Conservation (phyloP, 176 grass and related monocot genomes). For the Elymus sibiricus region DNA sequence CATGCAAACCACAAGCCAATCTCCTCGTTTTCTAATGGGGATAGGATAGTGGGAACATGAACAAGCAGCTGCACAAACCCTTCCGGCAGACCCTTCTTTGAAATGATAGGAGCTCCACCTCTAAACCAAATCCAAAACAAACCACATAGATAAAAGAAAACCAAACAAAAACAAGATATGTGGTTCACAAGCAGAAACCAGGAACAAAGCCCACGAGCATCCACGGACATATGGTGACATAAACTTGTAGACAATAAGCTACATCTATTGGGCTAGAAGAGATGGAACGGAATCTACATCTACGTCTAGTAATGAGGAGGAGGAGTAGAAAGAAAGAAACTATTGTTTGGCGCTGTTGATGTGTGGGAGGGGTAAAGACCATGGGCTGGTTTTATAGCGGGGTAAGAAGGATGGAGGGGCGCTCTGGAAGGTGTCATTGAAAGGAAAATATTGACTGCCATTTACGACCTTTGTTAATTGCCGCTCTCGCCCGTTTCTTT, state of each 20-base stretch:
- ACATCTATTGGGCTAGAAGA: not conserved
- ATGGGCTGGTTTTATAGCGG: constrained; percentile 43
- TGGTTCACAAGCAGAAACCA: not conserved
- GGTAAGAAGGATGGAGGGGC: not conserved
- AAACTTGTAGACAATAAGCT: not conserved
- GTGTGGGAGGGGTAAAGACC: not conserved
- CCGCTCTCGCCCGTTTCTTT: not conserved
- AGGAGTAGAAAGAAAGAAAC: not conserved
- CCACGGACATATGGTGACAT: not conserved
- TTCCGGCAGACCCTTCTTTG: constrained; percentile 47
- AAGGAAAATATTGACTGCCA: constrained; percentile 5
- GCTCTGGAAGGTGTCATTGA: not conserved
- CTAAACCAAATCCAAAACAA: too few relatives aligned
- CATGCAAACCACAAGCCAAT: constrained; percentile 85
- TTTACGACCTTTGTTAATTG: constrained; percentile 8
- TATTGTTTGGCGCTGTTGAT: constrained; percentile 19
- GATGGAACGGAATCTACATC: not conserved
- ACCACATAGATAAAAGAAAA: too few relatives aligned
- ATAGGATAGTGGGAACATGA: constrained; percentile 84
- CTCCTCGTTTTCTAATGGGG: constrained; percentile 41
- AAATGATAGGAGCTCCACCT: constrained; percentile 54
- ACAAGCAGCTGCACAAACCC: constrained; percentile 56
- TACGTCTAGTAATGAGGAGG: not conserved
- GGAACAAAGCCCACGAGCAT: too few relatives aligned
- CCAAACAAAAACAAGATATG: not conserved